phyloP scores from a whole-genome alignment of 148 eudicot species.

The Nyssa sinensis region DNA sequence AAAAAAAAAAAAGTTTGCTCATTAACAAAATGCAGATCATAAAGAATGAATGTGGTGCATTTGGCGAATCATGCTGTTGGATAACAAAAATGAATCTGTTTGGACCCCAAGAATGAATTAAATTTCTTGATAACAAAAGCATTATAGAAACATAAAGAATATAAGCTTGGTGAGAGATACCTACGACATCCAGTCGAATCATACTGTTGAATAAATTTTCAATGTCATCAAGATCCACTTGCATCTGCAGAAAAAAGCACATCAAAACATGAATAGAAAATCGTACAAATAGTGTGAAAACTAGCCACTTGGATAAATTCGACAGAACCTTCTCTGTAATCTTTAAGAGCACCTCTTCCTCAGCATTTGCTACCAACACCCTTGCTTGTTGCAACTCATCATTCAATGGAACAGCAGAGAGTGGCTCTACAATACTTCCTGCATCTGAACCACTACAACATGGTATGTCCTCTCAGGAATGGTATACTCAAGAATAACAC shows the following conservation, averaged over 20 bases:
- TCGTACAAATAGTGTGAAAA: neutral
- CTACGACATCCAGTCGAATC: slow-evolving; percentile 79
- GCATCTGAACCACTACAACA: slow-evolving; percentile 71
- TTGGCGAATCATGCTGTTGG: too few relatives aligned
- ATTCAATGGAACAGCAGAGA: slow-evolving; percentile 87
- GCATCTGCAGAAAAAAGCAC: slow-evolving; percentile 54
- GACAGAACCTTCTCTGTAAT: slow-evolving; percentile 74
- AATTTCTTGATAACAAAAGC: neutral
- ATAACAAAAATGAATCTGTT: neutral
- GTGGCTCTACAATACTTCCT: slow-evolving; percentile 83
- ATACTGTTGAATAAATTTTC: slow-evolving; percentile 51
- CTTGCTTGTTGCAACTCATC: slow-evolving; percentile 89
- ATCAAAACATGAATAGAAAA: neutral
- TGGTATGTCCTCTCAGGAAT: slow-evolving; percentile 20
- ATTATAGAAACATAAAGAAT: slow-evolving; percentile 3
- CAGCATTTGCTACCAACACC: slow-evolving; percentile 69
- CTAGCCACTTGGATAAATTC: slow-evolving; percentile 7
- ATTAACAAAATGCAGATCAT: too few relatives aligned
- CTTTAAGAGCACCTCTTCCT: slow-evolving; percentile 76
- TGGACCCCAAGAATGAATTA: neutral
- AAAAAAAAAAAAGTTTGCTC: neutral
- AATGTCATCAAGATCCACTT: slow-evolving; percentile 59
- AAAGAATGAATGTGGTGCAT: too few relatives aligned
- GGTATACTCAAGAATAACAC: neutral
- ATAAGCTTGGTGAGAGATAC: slow-evolving; percentile 21